Conservation (phyloP, 345 rosid genomes). For the Linum trigynum region DNA sequence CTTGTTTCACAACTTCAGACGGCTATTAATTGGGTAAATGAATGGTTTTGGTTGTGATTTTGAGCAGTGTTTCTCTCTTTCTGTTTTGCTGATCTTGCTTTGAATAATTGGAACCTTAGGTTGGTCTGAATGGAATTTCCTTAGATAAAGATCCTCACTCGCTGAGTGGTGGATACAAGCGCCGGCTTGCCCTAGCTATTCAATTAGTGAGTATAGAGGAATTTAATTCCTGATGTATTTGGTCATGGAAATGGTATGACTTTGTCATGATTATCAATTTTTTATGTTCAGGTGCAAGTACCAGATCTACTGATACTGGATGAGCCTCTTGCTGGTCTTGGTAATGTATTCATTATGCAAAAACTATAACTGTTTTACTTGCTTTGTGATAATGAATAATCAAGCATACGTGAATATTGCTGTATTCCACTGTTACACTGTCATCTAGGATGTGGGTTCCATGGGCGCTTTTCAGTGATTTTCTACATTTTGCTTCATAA, state of each 20-base stretch:
- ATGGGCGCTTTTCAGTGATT: background rate
- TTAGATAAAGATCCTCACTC: conserved; percentile 83
- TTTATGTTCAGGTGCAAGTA: conserved; percentile 56
- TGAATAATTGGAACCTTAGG: conserved; percentile 36
- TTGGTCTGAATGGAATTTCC: conserved; percentile 67
- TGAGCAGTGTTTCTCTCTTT: conserved; percentile 8
- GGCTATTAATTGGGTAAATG: conserved; percentile 71
- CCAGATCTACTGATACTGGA: conserved; percentile 82
- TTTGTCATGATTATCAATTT: conserved; percentile 5
- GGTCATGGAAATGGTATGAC: background rate
- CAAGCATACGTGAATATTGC: conserved; percentile 1
- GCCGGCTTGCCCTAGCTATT: conserved; percentile 81
- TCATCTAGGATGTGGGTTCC: background rate
- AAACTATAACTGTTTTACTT: too few relatives aligned
- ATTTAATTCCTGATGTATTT: background rate
- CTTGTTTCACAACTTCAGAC: conserved; percentile 67
- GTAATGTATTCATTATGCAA: conserved; percentile 31
- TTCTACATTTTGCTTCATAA: background rate
- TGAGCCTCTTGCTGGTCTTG: conserved; percentile 97
- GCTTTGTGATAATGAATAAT: background rate
- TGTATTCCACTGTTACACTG: background rate
- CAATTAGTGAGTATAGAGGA: conserved; percentile 51
- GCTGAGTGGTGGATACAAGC: conserved; percentile 91
- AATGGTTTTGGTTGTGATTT: conserved; percentile 15
- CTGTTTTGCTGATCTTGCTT: conserved; percentile 2